Percentiles rank a stretch among this genome's conserved stretches.
Conservation (phyloP, 164 flowering plant genomes). For the Chimonanthus praecox region DNA sequence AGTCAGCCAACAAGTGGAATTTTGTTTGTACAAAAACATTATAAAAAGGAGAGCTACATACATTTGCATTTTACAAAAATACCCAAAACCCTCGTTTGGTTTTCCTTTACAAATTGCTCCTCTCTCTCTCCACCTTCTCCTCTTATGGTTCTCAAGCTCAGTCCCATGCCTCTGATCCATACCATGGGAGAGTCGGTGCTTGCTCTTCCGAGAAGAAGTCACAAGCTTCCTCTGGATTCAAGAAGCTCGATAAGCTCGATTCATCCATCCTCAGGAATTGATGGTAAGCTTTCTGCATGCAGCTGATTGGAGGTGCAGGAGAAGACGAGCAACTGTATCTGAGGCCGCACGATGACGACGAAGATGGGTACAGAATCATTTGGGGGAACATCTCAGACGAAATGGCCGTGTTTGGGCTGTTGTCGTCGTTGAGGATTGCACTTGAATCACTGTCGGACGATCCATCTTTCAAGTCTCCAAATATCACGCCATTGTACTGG, state of each 20-base stretch:
- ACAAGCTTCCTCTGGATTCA: constrained; percentile 63
- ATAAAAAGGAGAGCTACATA: neutral
- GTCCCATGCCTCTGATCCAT: constrained; percentile 62
- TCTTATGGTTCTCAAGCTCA: neutral
- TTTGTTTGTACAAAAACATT: constrained; percentile 1
- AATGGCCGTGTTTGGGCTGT: constrained; percentile 30
- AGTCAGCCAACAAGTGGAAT: neutral
- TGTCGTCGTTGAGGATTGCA: constrained; percentile 75
- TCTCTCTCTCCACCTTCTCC: neutral
- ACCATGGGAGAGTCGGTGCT: constrained; percentile 78
- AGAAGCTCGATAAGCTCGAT: constrained; percentile 70
- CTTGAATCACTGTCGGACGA: constrained; percentile 81
- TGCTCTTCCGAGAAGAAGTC: constrained; percentile 80
- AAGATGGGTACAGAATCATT: neutral
- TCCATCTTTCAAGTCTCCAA: constrained; percentile 51
- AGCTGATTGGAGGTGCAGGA: constrained; percentile 24
- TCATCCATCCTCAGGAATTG: constrained; percentile 70
- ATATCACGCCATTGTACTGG: constrained; percentile 1
- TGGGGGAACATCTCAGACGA: neutral
- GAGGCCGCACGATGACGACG: neutral
- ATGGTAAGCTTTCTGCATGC: constrained; percentile 11
- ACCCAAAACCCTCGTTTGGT: neutral
- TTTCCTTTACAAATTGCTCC: neutral
- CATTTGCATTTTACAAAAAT: constrained; percentile 7
- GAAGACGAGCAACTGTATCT: constrained; percentile 11